Percentiles rank a stretch among this genome's conserved stretches.
These are phyloP conservation scores for Neolentinus lepideus DNA, from an alignment of 1,284 basidiomycete species.

Conservation along the genomic window DNA sequence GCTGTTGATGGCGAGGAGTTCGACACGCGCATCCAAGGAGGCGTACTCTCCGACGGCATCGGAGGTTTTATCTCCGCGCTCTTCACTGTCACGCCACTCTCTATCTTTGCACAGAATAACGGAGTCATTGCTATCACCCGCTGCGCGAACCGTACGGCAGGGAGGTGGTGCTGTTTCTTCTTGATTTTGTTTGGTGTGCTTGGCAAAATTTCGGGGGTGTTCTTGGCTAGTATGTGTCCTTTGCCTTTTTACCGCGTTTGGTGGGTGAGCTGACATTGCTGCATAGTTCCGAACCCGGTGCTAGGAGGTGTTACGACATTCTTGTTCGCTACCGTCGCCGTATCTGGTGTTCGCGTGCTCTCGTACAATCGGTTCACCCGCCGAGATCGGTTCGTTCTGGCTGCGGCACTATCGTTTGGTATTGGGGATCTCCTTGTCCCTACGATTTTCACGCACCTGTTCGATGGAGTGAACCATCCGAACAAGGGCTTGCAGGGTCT, in stretches of 20 bases:
- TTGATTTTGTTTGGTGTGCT: slow-evolving; percentile 63
- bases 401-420: slow-evolving; percentile 67
- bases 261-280: slow-evolving; percentile 4
- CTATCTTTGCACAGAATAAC: slow-evolving; percentile 80
- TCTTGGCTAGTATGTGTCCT: slow-evolving; percentile 50
- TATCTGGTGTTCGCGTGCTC: slow-evolving; percentile 71
- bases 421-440: slow-evolving; percentile 62
- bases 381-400: slow-evolving; percentile 72
- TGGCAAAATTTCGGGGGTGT: slow-evolving; percentile 71
- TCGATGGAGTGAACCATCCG: slow-evolving; percentile 52
- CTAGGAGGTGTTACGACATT: slow-evolving; percentile 83
- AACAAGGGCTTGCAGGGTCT: slow-evolving; percentile 62
- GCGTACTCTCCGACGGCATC: slow-evolving; percentile 72
- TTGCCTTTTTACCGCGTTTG: background rate
- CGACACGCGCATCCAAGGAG: slow-evolving; percentile 80
- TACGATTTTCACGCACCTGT: slow-evolving; percentile 58
- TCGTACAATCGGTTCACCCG: slow-evolving; percentile 59
- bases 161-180: slow-evolving; percentile 65
- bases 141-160: slow-evolving; percentile 64
- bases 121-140: slow-evolving; percentile 71
- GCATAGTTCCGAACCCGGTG: slow-evolving; percentile 65
- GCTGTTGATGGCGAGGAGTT: slow-evolving; percentile 65
- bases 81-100: slow-evolving; percentile 77
- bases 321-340: slow-evolving; percentile 57
- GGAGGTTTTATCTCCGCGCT: slow-evolving; percentile 70